These are phyloP conservation scores for Mucor plumbeus DNA, from an alignment of 371 early-diverging fungal species.

Conservation along the genomic window DNA sequence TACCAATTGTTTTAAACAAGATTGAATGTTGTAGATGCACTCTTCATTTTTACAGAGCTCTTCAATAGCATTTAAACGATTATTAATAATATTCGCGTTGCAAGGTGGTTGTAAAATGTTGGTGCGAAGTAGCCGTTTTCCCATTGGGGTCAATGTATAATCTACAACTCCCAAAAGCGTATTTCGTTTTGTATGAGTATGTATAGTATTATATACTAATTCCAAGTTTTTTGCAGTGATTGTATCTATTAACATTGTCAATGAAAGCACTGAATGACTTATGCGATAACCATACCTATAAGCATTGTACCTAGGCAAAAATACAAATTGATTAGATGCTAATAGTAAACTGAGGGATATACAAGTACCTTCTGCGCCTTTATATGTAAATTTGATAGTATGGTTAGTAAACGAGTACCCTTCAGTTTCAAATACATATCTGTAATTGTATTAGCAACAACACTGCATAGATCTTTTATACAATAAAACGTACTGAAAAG, in stretches of 20 bases:
- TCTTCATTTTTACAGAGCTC: slow-evolving; percentile 41
- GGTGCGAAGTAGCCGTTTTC: slow-evolving; percentile 71
- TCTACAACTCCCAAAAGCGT: slow-evolving; percentile 64
- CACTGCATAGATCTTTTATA: neutral
- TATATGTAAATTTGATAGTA: slow-evolving; percentile 69
- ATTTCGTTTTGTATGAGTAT: slow-evolving; percentile 32
- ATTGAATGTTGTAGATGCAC: slow-evolving; percentile 43
- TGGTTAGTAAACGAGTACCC: slow-evolving; percentile 56
- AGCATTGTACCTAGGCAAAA: slow-evolving; percentile 66
- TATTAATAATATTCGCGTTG: slow-evolving; percentile 38
- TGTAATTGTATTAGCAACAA: slow-evolving; percentile 18
- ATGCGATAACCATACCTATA: slow-evolving; percentile 48
- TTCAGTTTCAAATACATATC: slow-evolving; percentile 59
- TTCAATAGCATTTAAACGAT: slow-evolving; percentile 62
- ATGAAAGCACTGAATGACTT: neutral
- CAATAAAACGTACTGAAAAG: slow-evolving; percentile 45
- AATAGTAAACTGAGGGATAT: too few species aligned
- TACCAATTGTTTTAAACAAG: slow-evolving; percentile 28
- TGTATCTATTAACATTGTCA: slow-evolving; percentile 39
- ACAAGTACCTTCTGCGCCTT: slow-evolving; percentile 55
- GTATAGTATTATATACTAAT: slow-evolving; percentile 56
- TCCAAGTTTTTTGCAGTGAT: slow-evolving; percentile 69
- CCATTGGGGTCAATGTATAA: slow-evolving; percentile 74
- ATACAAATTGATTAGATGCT: too few species aligned
- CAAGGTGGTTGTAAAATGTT: slow-evolving; percentile 76